Conservation (phyloP, 164 flowering plant genomes). For the Umbellularia californica region DNA sequence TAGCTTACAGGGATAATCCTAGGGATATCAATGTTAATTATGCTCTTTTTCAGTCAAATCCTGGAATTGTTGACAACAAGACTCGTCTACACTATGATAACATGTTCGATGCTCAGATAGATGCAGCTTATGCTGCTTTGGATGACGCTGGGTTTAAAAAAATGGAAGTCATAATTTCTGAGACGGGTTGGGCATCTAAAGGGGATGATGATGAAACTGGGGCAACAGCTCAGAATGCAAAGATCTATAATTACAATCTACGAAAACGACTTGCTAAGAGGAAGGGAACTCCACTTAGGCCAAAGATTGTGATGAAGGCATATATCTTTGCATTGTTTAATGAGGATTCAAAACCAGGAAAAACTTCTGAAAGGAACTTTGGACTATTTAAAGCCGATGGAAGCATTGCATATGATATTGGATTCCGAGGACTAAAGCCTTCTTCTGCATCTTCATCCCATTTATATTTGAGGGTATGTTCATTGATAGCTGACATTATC, state of each 20-base stretch:
- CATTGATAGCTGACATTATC: background rate
- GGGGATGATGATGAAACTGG: slow-evolving; percentile 73
- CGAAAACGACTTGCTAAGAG: slow-evolving; percentile 43
- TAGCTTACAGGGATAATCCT: slow-evolving; percentile 70
- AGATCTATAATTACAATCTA: slow-evolving; percentile 58
- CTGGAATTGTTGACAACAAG: slow-evolving; percentile 60
- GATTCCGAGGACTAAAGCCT: slow-evolving; percentile 61
- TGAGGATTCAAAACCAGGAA: slow-evolving; percentile 72
- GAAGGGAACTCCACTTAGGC: slow-evolving; percentile 80
- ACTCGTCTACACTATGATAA: slow-evolving; percentile 77
- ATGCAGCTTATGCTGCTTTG: slow-evolving; percentile 72
- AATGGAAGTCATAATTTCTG: slow-evolving; percentile 73
- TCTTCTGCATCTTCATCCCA: slow-evolving; percentile 36
- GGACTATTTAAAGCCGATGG: slow-evolving; percentile 89
- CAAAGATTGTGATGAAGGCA: slow-evolving; percentile 49
- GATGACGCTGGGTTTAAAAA: slow-evolving; percentile 61
- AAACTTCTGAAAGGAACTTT: slow-evolving; percentile 84
- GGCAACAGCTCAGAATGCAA: slow-evolving; percentile 52
- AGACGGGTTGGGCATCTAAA: slow-evolving; percentile 85
- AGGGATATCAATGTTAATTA: slow-evolving; percentile 59
- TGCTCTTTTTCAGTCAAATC: slow-evolving; percentile 53
- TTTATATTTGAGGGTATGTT: slow-evolving; percentile 36
- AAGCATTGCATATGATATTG: slow-evolving; percentile 74
- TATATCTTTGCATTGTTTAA: slow-evolving; percentile 79
- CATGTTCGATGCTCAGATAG: slow-evolving; percentile 79